Evolutionary conservation across 495 filamentous ascomycete species (phyloP), one percentile per base, ranked within the genome.

Genomic region (Glonium stellatum): DNA sequence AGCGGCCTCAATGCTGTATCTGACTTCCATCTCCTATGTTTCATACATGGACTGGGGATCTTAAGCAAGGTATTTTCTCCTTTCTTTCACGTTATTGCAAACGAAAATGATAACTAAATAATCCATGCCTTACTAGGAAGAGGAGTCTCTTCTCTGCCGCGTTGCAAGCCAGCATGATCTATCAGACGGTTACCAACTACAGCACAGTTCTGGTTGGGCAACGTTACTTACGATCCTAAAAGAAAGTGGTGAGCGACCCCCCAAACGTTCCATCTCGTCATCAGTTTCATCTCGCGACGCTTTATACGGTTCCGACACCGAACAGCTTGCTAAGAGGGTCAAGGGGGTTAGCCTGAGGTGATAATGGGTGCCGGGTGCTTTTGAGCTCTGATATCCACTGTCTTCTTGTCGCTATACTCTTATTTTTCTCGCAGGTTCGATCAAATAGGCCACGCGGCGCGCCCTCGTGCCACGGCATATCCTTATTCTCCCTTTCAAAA

Each of bases 241-340:
- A 82, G 86, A 90, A 80, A 92, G 88, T 81, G 89, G 91, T 96
- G 91, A 95, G 91, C 87, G 86, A 80, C 79, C 85, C 85, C 84
- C 86, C 71, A 93, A 90, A 78, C 89, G 90, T 76, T 80, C 80
- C 25, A 58, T 47, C 13, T 9, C 52, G 54, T 27, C 57, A 41
- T 22, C 41, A 39, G 34, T 56, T 21, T 58, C 60, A 19, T 23
- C 44, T 60, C 73, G 70, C 60, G 78, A 34, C 35, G 15, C 25
- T 23, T 27, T 76, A 71, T 74, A 76, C 75, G 57, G 56, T 39
- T 55, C 61, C 36, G 56, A 61, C 62, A 39, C 69, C 36, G 88
- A 88, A 81, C 85, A 85, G 70, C 87, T 96, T 89, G 85, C 92
- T 96, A 97, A 97, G 86, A 87, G 89, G 81, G 87, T 97, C 80